Percentiles rank a stretch among this genome's conserved stretches.
These are phyloP conservation scores for Neostapfia colusana DNA, from an alignment of 176 grass and related monocot genomes.

Conservation along the genomic window DNA sequence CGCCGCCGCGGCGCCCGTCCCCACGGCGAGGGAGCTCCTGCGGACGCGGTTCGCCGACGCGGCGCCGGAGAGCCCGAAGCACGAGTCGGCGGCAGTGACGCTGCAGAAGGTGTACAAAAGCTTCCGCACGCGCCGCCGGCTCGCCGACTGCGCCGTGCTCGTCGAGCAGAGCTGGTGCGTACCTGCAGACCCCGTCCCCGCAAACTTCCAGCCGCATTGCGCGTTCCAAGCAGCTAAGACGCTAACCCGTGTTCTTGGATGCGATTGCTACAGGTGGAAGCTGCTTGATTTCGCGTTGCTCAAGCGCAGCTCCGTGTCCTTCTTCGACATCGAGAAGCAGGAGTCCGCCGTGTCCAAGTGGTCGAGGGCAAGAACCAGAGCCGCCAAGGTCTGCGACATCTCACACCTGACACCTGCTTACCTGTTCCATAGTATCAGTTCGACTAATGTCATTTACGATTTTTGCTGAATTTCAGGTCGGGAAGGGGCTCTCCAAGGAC, in stretches of 20 bases:
- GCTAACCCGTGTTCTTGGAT: neutral
- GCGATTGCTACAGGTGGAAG: conserved; percentile 53
- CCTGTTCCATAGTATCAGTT: neutral
- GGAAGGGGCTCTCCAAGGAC: conserved; percentile 81
- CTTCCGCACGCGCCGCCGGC: conserved; percentile 82
- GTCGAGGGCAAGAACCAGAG: conserved; percentile 77
- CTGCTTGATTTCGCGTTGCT: conserved; percentile 81
- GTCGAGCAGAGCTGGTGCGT: conserved; percentile 71
- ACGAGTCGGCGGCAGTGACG: conserved; percentile 67
- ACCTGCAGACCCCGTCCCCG: neutral
- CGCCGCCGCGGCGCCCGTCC: conserved; percentile 20
- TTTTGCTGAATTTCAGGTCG: conserved; percentile 55
- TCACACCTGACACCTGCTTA: neutral
- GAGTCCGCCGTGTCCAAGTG: conserved; percentile 80
- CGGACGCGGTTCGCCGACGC: neutral
- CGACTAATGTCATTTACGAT: neutral
- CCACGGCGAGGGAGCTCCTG: conserved; percentile 3
- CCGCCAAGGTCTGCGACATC: conserved; percentile 55
- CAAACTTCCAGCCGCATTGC: neutral
- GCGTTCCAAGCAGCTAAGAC: neutral
- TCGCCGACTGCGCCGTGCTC: conserved; percentile 37
- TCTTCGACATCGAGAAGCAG: conserved; percentile 75
- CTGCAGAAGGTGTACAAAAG: conserved; percentile 98
- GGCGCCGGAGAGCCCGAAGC: conserved; percentile 55
- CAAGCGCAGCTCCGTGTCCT: conserved; percentile 82